Evolutionary conservation across 1,284 basidiomycete species (phyloP).

Genomic region (Blastosporella zonata): DNA sequence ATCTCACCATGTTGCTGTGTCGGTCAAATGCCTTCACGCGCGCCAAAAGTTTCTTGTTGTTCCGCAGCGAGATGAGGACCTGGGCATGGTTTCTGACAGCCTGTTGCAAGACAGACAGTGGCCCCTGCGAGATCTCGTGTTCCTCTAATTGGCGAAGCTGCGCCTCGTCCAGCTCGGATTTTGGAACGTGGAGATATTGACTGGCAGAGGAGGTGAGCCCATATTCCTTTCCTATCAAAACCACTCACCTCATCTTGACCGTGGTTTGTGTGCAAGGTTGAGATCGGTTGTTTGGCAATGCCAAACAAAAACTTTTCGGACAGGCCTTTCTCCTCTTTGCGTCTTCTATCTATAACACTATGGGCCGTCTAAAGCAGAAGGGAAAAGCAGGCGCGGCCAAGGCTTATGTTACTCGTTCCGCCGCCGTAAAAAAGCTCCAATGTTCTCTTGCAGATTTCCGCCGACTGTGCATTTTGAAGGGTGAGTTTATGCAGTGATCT

Average conservation of each 20-base stretch:
- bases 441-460: slow-evolving; percentile 97
- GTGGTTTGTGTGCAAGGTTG: slow-evolving; percentile 11
- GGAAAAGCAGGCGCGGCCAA: slow-evolving; percentile 94
- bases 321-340: slow-evolving; percentile 3
- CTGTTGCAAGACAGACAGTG: slow-evolving; percentile 96
- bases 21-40: slow-evolving; percentile 99
- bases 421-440: slow-evolving; percentile 91
- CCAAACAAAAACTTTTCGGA: slow-evolving; percentile 34
- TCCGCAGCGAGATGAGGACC: slow-evolving; percentile 94
- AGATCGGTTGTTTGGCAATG: slow-evolving; percentile 24
- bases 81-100: slow-evolving; percentile 98
- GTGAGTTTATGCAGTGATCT: slow-evolving; percentile 37
- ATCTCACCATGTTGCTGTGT: slow-evolving; percentile 94
- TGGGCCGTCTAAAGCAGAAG: slow-evolving; percentile 89
- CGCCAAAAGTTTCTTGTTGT: slow-evolving; percentile 98
- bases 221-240: slow-evolving; percentile 2
- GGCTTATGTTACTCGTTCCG: slow-evolving; percentile 90
- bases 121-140: slow-evolving; percentile 96
- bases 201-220: slow-evolving; percentile 39
- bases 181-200: slow-evolving; percentile 95
- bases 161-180: slow-evolving; percentile 96
- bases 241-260: slow-evolving; percentile 22
- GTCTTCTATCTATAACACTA: slow-evolving; percentile 29
- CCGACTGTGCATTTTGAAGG: slow-evolving; percentile 96
- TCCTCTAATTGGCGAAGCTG: slow-evolving; percentile 96